A percentile compares a stretch with the other conserved stretches of the same genome.
phyloP scores from a whole-genome alignment of 768 basidiomycete species.

The Guyanaporus albipodus region DNA sequence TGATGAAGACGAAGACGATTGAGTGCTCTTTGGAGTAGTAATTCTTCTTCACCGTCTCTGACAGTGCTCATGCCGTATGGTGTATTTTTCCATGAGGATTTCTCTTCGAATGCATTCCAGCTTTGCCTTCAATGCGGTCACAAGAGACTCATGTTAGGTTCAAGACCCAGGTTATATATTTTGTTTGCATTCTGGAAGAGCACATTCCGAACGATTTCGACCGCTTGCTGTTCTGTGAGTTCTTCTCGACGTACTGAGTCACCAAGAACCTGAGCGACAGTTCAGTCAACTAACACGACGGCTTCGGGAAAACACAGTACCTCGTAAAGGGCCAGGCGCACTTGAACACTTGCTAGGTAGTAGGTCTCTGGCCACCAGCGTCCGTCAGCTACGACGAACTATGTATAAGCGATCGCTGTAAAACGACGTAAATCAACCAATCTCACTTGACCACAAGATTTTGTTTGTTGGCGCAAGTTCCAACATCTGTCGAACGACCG shows the following conservation, averaged over 20 bases:
- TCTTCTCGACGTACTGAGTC: conserved; percentile 46
- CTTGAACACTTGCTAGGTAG: conserved; percentile 64
- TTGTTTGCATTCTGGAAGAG: conserved; percentile 67
- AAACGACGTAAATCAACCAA: neutral
- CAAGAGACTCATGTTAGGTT: conserved; percentile 23
- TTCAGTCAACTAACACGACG: conserved; percentile 47
- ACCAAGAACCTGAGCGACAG: conserved; percentile 52
- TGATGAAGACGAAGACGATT: conserved; percentile 30
- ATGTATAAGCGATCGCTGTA: neutral
- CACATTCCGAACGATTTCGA: conserved; percentile 48
- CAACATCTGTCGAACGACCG: conserved; percentile 56
- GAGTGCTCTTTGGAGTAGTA: too few species aligned
- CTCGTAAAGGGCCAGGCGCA: conserved; percentile 56
- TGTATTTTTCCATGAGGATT: too few species aligned
- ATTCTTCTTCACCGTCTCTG: too few species aligned
- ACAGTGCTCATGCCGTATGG: too few species aligned
- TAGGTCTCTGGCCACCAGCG: conserved; percentile 71
- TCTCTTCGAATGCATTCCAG: too few species aligned
- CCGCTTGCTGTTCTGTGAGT: conserved; percentile 52
- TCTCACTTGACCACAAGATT: conserved; percentile 75
- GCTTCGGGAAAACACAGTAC: conserved; percentile 33
- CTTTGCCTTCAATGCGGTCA: too few species aligned
- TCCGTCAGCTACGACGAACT: conserved; percentile 16
- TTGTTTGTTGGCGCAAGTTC: conserved; percentile 76
- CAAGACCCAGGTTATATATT: conserved; percentile 55